Base-by-base conservation (phyloP, 2,329 filamentous ascomycete genomes). In the Tolypocladium guangdongense region DNA sequence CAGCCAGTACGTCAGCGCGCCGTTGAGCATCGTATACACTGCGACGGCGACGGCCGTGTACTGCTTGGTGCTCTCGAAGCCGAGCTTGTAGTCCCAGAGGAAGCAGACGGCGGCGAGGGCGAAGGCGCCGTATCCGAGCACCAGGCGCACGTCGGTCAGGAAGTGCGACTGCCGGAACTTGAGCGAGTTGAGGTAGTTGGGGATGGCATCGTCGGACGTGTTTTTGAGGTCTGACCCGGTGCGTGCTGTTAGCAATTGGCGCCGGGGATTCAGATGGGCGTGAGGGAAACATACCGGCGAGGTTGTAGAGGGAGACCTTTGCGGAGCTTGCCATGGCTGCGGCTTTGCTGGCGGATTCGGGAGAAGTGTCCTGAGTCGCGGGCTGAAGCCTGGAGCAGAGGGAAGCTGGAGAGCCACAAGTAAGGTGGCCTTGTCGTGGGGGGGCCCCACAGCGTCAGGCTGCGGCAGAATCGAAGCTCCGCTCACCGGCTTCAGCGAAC, bases 131-230 rank as follows among this genome's bases (percentile, higher is more conserved):
- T 95, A 97, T 58, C 93, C 93, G 10, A 99, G 77, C 0, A 76
- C 78, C 47, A 99, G 83, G 52, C 90, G 88, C 49, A 95, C 81
- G 65, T 97, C 91, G 63, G 84, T 83, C 49, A 93, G 83, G 54
- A 72, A 78, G 73, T 97, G 86, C 58, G 87, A 84, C 71, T 95
- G 90, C 58, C 75, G 80, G 77, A 96, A 96, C 60, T 78, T 84
- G 68, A 97, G 83, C 35, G 84, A 88, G 71, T 89, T 92, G 58
- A 99, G 84, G 75, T 97, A 97, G 73, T 93, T 90, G 55, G 88
- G 84, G 56, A 99, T 85, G 54, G 91, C 90, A 73, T 99, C 93
- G 74, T 99, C 93, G 60, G 88, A 90, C 39, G 91, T 95, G 74
- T 93, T 95, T 73, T 97, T 97, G 59, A 99, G 86, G 68, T 97